Conservation (phyloP, 768 basidiomycete species). For the Amanita polypyramis region DNA sequence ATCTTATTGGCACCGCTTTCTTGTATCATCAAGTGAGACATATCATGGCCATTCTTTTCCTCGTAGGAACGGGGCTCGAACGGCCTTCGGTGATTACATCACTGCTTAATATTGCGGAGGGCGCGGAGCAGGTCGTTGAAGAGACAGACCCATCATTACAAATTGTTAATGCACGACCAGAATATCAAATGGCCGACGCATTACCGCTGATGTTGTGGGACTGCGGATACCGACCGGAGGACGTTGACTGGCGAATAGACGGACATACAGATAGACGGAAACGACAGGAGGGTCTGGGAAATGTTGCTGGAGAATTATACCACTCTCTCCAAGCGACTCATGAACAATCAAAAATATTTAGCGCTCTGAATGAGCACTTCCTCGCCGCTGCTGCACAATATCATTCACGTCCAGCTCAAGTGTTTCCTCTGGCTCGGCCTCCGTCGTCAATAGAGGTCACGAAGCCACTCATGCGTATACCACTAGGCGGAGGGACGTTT, state of each 20-base stretch:
- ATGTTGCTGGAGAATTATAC: conserved; percentile 29
- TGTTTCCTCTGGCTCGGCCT: conserved; percentile 25
- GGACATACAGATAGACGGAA: conserved; percentile 22
- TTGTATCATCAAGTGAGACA: conserved; percentile 95
- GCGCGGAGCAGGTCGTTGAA: conserved; percentile 19
- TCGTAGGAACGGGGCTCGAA: conserved; percentile 78
- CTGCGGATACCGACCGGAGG: conserved; percentile 59
- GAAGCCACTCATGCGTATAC: conserved; percentile 23
- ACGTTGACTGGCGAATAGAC: conserved; percentile 66
- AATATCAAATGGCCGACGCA: conserved; percentile 90
- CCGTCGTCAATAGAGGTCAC: conserved; percentile 10
- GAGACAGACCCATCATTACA: conserved; percentile 21
- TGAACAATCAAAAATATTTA: conserved; percentile 52
- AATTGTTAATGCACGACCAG: conserved; percentile 64
- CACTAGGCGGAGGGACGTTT: conserved; percentile 63
- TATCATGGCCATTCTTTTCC: conserved; percentile 86
- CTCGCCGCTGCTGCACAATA: conserved; percentile 41
- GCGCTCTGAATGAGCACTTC: conserved; percentile 58
- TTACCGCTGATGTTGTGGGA: conserved; percentile 90
- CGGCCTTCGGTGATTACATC: conserved; percentile 54
- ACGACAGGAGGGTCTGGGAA: conserved; percentile 13
- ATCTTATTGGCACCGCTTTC: conserved; percentile 82
- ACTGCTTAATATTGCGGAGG: conserved; percentile 60
- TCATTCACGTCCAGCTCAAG: conserved; percentile 31
- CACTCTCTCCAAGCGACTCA: conserved; percentile 43